A percentile compares a stretch with the other conserved stretches of the same genome.
Evolutionary conservation across 2,329 filamentous ascomycete genomes (phyloP).

Genomic region (Ophiostoma novo-ulmi): DNA sequence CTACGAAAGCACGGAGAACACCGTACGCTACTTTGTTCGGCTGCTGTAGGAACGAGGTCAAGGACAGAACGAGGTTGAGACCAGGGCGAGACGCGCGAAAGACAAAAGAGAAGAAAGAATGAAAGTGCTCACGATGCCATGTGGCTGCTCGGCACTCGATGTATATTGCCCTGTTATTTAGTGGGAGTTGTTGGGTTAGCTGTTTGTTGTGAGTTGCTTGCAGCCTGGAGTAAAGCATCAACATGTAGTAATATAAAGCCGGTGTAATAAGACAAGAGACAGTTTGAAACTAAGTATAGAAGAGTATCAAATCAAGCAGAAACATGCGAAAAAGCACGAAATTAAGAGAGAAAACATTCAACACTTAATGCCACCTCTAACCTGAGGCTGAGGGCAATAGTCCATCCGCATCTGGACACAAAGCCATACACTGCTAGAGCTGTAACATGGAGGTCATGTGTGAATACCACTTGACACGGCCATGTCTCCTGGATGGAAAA

Average conservation of each 20-base stretch:
- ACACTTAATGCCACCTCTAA: no score
- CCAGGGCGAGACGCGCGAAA: neutral
- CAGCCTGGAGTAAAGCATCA: no score
- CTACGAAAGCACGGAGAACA: neutral
- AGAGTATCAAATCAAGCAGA: no score
- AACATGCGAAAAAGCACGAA: neutral
- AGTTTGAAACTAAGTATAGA: no score
- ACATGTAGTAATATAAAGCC: no score
- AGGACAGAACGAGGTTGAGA: neutral
- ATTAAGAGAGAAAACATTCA: neutral
- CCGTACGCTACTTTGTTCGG: neutral
- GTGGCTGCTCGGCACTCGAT: constrained; percentile 1
- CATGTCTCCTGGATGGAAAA: neutral
- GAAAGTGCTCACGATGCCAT: constrained; percentile 4
- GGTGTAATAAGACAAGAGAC: no score
- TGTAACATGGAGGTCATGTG: neutral
- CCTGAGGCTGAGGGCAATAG: neutral
- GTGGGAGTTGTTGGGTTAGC: no score
- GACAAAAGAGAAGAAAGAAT: neutral
- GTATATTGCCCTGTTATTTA: neutral
- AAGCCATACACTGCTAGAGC: neutral
- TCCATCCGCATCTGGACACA: neutral
- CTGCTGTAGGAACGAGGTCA: neutral
- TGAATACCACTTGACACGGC: neutral
- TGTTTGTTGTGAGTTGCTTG: neutral